A percentile compares a stretch with the other conserved stretches of the same genome.
These are phyloP conservation scores for Aegilops tauschii DNA, from an alignment of 176 grass and related monocot genomes.

Conservation along the genomic window DNA sequence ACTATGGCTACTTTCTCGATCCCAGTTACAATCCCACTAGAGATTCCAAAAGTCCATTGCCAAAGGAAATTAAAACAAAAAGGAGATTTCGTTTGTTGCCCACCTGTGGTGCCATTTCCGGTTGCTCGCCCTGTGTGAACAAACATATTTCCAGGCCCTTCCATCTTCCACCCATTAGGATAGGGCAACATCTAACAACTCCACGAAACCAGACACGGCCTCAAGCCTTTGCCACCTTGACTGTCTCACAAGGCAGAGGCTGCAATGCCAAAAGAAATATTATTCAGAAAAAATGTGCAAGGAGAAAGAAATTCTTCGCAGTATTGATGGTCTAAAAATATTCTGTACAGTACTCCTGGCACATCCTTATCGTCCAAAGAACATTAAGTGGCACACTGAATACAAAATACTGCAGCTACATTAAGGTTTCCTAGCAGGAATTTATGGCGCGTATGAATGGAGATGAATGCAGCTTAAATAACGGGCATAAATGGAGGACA, in stretches of 20 bases:
- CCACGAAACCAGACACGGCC: not conserved
- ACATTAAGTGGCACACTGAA: not conserved
- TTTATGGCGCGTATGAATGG: constrained; percentile 47
- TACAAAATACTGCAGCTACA: constrained; percentile 25
- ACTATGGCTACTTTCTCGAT: not conserved
- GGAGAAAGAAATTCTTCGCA: not conserved
- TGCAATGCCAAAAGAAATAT: not conserved
- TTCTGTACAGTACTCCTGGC: not conserved
- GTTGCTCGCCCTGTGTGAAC: not conserved
- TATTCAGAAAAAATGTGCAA: not conserved
- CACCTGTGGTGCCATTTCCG: constrained; percentile 3
- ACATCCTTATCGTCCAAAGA: not conserved
- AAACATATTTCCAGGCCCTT: not conserved
- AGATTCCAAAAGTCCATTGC: not conserved
- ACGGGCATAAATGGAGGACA: constrained; percentile 44
- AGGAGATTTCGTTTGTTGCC: not conserved
- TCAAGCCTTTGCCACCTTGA: not conserved
- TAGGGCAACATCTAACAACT: not conserved
- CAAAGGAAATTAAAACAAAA: not conserved
- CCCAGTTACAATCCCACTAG: not conserved
- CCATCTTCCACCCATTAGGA: not conserved
- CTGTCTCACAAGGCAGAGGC: not conserved
- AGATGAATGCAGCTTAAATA: constrained; percentile 50
- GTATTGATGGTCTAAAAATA: not conserved
- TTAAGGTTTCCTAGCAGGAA: constrained; percentile 38